Evolutionary conservation across 139 green algal species (phyloP).

Genomic region (Mesostigma viride): DNA sequence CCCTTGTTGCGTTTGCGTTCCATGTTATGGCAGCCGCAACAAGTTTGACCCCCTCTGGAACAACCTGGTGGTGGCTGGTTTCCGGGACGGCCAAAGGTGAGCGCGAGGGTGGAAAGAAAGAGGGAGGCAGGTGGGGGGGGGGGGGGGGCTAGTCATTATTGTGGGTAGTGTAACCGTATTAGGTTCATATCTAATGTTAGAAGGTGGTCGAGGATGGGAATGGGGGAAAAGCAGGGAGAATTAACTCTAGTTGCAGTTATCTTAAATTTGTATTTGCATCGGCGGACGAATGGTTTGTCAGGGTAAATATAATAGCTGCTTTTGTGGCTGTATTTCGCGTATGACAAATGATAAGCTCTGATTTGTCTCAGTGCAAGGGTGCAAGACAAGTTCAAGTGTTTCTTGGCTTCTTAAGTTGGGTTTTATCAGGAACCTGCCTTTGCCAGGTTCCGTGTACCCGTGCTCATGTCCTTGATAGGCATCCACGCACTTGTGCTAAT

Average conservation of each 20-base stretch:
- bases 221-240: background rate
- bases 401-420: too few species aligned
- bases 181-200: background rate
- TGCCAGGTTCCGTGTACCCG: too few species aligned
- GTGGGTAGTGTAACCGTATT: background rate
- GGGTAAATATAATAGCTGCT: too few species aligned
- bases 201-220: background rate
- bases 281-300: background rate
- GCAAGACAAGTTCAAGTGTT: too few species aligned
- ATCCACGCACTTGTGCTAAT: too few species aligned
- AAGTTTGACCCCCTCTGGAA: conserved; percentile 96
- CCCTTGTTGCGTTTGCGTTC: too few species aligned
- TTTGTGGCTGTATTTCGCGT: too few species aligned
- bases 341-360: too few species aligned
- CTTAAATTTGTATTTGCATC: background rate
- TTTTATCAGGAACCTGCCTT: too few species aligned
- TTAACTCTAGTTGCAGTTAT: background rate
- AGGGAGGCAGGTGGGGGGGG: too few species aligned
- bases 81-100: conserved; percentile 39
- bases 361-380: too few species aligned
- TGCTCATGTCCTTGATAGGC: too few species aligned
- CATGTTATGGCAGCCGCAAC: conserved; percentile 43
- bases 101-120: background rate
- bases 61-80: conserved; percentile 74
- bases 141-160: background rate